phyloP scores from a whole-genome alignment of 2,329 filamentous ascomycete species.

The Madurella fahalii region DNA sequence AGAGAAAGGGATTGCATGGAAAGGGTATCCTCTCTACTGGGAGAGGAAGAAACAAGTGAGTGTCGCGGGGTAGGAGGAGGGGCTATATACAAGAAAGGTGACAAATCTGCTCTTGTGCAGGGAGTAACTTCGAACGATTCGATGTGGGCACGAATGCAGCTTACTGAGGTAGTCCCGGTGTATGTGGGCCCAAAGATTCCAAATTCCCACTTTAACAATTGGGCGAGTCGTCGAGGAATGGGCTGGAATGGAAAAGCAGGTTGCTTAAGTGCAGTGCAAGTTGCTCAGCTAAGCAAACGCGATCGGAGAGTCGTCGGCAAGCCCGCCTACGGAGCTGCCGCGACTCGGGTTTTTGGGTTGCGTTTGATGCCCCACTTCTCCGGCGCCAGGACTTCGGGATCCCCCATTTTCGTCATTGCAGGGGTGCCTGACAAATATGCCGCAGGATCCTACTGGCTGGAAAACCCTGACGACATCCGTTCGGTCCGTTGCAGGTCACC shows the following conservation, averaged over 20 bases:
- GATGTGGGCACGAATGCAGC: background rate
- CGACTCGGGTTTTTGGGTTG: no score
- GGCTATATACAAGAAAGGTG: constrained; percentile 5
- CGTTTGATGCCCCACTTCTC: background rate
- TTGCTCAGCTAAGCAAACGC: background rate
- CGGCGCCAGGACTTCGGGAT: background rate
- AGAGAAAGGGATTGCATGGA: constrained; percentile 30
- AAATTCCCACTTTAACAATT: background rate
- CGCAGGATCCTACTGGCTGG: background rate
- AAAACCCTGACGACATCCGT: background rate
- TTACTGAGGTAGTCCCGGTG: background rate
- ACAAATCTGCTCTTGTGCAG: constrained; percentile 9
- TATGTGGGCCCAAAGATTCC: constrained; percentile 3
- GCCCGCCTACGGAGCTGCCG: background rate
- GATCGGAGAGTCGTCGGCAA: background rate
- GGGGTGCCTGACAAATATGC: constrained; percentile 11
- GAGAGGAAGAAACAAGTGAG: background rate
- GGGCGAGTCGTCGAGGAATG: background rate
- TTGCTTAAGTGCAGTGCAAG: background rate
- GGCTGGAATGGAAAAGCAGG: background rate
- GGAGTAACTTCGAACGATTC: background rate
- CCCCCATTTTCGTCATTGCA: constrained; percentile 9
- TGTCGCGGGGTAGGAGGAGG: constrained; percentile 24
- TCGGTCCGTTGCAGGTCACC: background rate
- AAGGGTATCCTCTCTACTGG: background rate